These are phyloP conservation scores for Fusarium sp. DNA, from an alignment of 2,329 filamentous ascomycete species.

Conservation along the genomic window DNA sequence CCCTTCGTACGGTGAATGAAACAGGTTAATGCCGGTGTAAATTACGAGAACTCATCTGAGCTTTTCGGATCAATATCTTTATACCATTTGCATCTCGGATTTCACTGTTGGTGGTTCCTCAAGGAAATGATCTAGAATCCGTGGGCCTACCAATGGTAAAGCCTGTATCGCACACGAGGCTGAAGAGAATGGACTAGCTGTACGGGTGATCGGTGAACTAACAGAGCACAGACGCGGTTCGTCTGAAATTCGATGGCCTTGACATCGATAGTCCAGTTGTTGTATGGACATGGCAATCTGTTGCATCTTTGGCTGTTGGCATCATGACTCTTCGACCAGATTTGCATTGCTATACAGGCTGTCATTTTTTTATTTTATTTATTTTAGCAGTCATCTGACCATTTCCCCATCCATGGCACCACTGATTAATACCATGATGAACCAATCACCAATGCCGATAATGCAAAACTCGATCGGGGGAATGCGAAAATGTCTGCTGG, in stretches of 20 bases:
- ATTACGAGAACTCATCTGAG: background rate
- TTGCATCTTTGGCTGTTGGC: background rate
- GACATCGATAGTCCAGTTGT: background rate
- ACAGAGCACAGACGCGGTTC: constrained; percentile 24
- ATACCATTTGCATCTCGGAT: background rate
- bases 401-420: background rate
- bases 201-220: constrained; percentile 18
- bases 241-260: background rate
- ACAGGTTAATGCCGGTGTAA: constrained; percentile 3
- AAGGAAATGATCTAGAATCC: background rate
- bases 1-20: background rate
- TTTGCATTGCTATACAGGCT: background rate
- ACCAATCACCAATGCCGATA: constrained; percentile 19
- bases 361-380: background rate
- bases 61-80: background rate
- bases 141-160: constrained; percentile 17
- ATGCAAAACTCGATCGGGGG: background rate
- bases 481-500: constrained; percentile 9
- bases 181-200: constrained; percentile 12
- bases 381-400: background rate
- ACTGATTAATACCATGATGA: background rate
- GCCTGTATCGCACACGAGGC: constrained; percentile 17
- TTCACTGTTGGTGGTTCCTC: background rate
- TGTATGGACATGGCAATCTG: background rate
- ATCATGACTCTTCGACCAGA: background rate